Percentiles rank a stretch among this genome's conserved stretches.
Conservation (phyloP, 2,329 filamentous ascomycete genomes). For the Hyphodiscus sp. region DNA sequence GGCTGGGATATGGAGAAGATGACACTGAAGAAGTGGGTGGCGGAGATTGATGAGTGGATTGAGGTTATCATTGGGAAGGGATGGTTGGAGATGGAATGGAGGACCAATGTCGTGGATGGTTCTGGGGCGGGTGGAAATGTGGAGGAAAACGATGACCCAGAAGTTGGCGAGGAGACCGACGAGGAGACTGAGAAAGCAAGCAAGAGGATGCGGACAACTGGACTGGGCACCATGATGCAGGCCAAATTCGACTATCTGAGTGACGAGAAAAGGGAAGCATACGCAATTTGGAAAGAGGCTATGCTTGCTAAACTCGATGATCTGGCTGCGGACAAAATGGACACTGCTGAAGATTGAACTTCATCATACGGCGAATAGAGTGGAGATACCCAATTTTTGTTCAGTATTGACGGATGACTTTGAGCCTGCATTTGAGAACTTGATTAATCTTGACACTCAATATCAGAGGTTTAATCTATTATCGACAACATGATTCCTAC, state of each 20-base stretch:
- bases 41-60: slow-evolving; percentile 56
- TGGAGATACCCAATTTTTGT: background rate
- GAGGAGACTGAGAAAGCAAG: slow-evolving; percentile 22
- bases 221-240: slow-evolving; percentile 61
- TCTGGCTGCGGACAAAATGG: slow-evolving; percentile 23
- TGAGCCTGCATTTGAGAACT: background rate
- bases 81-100: slow-evolving; percentile 50
- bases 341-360: slow-evolving; percentile 1
- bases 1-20: slow-evolving; percentile 43
- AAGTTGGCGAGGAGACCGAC: slow-evolving; percentile 29
- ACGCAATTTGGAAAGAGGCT: slow-evolving; percentile 55
- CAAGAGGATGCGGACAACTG: slow-evolving; percentile 14
- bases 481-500: slow-evolving; percentile 6
- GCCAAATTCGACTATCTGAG: slow-evolving; percentile 66
- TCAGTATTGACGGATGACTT: background rate
- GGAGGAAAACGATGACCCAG: slow-evolving; percentile 28
- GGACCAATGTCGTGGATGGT: slow-evolving; percentile 46
- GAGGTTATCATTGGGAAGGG: slow-evolving; percentile 42
- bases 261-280: slow-evolving; percentile 54
- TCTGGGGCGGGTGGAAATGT: slow-evolving; percentile 24
- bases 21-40: too few relatives aligned
- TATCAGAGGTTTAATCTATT: background rate
- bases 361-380: background rate
- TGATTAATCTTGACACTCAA: background rate
- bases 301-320: slow-evolving; percentile 51